phyloP scores from a whole-genome alignment of 1,284 basidiomycete genomes.

The Singerocomus rubriflavus region DNA sequence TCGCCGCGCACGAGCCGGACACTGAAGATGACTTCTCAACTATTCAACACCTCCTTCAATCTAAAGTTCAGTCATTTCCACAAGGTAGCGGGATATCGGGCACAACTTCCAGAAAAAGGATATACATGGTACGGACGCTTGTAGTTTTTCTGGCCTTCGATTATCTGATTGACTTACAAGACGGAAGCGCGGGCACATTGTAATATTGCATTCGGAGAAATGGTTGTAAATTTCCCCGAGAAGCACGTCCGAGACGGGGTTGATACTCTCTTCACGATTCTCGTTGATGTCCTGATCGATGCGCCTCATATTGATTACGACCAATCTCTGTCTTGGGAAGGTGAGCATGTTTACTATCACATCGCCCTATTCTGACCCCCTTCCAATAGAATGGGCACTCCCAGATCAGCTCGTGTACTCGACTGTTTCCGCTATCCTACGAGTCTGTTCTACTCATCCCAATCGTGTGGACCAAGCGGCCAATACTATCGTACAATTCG shows the following conservation, averaged over 20 bases:
- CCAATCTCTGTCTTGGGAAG: slow-evolving; percentile 71
- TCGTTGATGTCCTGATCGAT: slow-evolving; percentile 65
- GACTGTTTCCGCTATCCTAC: slow-evolving; percentile 70
- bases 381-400: slow-evolving; percentile 65
- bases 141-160: neutral
- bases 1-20: slow-evolving; percentile 64
- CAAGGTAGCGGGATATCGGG: slow-evolving; percentile 9
- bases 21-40: slow-evolving; percentile 45
- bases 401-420: slow-evolving; percentile 79
- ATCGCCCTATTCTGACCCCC: slow-evolving; percentile 12
- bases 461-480: slow-evolving; percentile 49
- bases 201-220: slow-evolving; percentile 75
- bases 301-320: slow-evolving; percentile 76
- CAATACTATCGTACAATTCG: slow-evolving; percentile 58
- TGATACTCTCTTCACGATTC: slow-evolving; percentile 48
- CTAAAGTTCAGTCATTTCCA: slow-evolving; percentile 46
- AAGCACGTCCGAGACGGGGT: slow-evolving; percentile 49
- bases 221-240: slow-evolving; percentile 62
- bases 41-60: slow-evolving; percentile 56
- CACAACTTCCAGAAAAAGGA: slow-evolving; percentile 1
- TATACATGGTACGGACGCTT: slow-evolving; percentile 25
- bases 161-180: slow-evolving; percentile 26
- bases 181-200: slow-evolving; percentile 67
- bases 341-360: slow-evolving; percentile 36
- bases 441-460: slow-evolving; percentile 54